Base-by-base conservation (phyloP, 257 asterid species). In the Scutellaria galericulata region DNA sequence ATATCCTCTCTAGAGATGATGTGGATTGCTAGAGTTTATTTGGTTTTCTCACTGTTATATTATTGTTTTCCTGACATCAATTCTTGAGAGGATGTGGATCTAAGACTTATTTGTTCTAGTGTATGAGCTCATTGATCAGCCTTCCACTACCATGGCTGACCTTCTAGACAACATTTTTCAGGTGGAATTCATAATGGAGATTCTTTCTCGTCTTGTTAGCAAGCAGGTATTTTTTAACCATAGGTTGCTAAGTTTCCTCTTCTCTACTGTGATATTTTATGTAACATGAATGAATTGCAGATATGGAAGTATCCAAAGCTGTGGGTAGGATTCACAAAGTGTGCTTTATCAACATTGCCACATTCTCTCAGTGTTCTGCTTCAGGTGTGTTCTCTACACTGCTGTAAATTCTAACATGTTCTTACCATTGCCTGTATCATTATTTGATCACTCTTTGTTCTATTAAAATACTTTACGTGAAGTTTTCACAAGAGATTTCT, bases 281-380 rank as follows among this genome's bases (percentile, higher is more conserved):
- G 35, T 66, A 48, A 48, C 56, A 22, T 72, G 69, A 81, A 68
- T 56, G 41, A 24, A 40, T 12, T 79, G 80, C 90, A 94, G 98
- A 92, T 95, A 80, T 95, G 99, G 99, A 95, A 86, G 75, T 81
- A 86, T 77, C 99, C 99, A n/a, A 92, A 93, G 89, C 88, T 81
- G 68, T 95, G 99, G 99, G 99, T 95, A 53, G 99, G 99, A 76
- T 95, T 95, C 80, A 75, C 90, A 79, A 92, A 92, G 80, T 95
- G 99, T 78, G 96, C 97, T 72, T 90, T 81, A 75, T 73, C 89
- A 87, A 95, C 99, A 13, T 84, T 85, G 83, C 99, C 99, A 62
- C 90, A 91, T 65, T 95, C 99, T 54, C 90, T 90, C 10, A 73
- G 96, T 54, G 96, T 92, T 70, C 85, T 95, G 81, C 99, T 95